Conservation (phyloP, 2,329 filamentous ascomycete genomes). For the Dryadomyces sulphureus region DNA sequence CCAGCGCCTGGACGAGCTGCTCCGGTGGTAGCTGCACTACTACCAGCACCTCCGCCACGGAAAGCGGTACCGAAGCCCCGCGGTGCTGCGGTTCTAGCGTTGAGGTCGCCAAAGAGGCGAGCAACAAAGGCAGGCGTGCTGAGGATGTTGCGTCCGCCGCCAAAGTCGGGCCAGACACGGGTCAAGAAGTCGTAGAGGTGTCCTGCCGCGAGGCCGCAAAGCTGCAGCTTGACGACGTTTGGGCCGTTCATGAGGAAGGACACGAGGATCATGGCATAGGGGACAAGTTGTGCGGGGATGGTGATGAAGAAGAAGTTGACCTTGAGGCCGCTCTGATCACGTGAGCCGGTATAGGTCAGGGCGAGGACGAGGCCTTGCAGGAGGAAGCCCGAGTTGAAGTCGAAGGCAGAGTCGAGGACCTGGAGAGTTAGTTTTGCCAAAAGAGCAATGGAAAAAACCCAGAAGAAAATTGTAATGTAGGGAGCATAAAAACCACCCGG, state of each 20-base stretch:
- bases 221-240: slow-evolving; percentile 43
- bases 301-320: slow-evolving; percentile 70
- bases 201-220: slow-evolving; percentile 70
- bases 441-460: slow-evolving; percentile 5
- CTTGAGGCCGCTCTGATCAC: slow-evolving; percentile 68
- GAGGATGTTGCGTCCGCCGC: slow-evolving; percentile 65
- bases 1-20: slow-evolving; percentile 20
- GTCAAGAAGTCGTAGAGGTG: slow-evolving; percentile 86
- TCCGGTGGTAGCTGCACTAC: slow-evolving; percentile 22
- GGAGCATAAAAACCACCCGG: slow-evolving; percentile 46
- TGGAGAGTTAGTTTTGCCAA: background rate
- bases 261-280: slow-evolving; percentile 63
- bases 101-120: slow-evolving; percentile 37
- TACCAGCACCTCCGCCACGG: slow-evolving; percentile 16
- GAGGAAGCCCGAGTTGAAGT: slow-evolving; percentile 28
- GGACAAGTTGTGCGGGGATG: slow-evolving; percentile 69
- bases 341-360: slow-evolving; percentile 68
- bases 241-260: slow-evolving; percentile 53
- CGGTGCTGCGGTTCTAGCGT: slow-evolving; percentile 15
- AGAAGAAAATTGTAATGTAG: slow-evolving; percentile 32
- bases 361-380: slow-evolving; percentile 58
- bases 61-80: slow-evolving; percentile 50
- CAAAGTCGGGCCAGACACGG: slow-evolving; percentile 76
- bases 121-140: slow-evolving; percentile 60
- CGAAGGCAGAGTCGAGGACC: background rate